Evolutionary conservation across 352 stramenopile genomes (phyloP), one percentile per base, ranked within the genome.

Genomic region (Chrysophaeum taylorii): DNA sequence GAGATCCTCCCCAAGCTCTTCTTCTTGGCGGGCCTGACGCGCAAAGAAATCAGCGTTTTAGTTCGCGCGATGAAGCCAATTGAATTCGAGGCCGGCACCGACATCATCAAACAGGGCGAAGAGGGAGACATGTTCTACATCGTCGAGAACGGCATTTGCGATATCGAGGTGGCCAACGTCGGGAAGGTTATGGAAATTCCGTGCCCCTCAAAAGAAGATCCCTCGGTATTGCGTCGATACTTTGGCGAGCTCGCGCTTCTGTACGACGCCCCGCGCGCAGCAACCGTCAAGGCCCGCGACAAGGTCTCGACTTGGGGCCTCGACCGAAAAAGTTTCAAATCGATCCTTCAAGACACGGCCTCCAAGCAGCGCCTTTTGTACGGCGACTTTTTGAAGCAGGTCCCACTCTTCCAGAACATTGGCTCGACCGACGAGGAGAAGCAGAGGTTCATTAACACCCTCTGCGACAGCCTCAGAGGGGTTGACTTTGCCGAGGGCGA

Each of bases 191-290:
- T 37, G 50, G 50, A 62, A 31, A 62, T 62, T 31, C 50, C 50
- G 4, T 66, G 57, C 36, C 33, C 57, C 1, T 16, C 14, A 1
- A 66, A 42, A 31, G 2, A 21, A 9, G 50, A 33, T 5, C 4
- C 50, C 25, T 9, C 1, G n/a, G 4, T 14, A 5, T 9, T 21
- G 50, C 50, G 50, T 7, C 50, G 7, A 2, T 62, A 62, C 4
- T 96, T 96, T 70, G 90, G 91, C 1, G 89, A 96, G 77, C 79
- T 94, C 35, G 90, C 86, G 12, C 69, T 97, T 68, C 83, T 96
- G 31, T 95, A 96, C 79, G 93, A 94, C 73, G 86, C 81, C 64
- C 84, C 88, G 27, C 86, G 90, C n/a, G 87, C 89, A 0, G 89
- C 89, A 2, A 92, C 90, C 12, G 50, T 62, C 15, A 5, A 14